These are phyloP conservation scores for Zea luxurians DNA, from an alignment of 176 grass and related monocot genomes.

Conservation along the genomic window DNA sequence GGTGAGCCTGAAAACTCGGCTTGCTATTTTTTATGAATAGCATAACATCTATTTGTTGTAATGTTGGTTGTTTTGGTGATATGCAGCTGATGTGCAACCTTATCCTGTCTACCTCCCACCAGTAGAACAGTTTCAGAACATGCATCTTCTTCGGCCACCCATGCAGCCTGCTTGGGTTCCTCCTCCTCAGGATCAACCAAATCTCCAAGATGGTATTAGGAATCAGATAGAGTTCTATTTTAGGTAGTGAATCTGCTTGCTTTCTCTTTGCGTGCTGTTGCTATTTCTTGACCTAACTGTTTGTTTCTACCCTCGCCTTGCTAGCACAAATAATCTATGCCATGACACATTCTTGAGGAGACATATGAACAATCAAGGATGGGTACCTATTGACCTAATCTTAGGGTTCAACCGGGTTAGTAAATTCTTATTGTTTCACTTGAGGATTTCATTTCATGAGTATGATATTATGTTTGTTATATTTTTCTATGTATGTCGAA, in stretches of 20 bases:
- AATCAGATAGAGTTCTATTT: constrained; percentile 87
- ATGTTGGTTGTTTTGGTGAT: constrained; percentile 30
- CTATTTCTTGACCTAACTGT: neutral
- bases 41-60: constrained; percentile 11
- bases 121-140: constrained; percentile 59
- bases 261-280: neutral
- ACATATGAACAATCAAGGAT: constrained; percentile 77
- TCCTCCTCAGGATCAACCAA: constrained; percentile 31
- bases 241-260: constrained; percentile 51
- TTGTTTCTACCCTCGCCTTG: constrained; percentile 29
- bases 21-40: neutral
- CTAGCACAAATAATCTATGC: constrained; percentile 73
- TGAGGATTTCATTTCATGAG: neutral
- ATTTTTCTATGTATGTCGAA: neutral
- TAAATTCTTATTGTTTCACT: neutral
- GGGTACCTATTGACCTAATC: constrained; percentile 69
- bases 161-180: constrained; percentile 36
- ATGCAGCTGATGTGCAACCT: constrained; percentile 26
- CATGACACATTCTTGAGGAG: constrained; percentile 57
- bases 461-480: neutral
- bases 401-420: constrained; percentile 67
- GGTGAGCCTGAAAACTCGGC: constrained; percentile 39
- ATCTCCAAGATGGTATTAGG: constrained; percentile 42
- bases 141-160: constrained; percentile 43
- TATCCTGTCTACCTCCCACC: constrained; percentile 48